A percentile compares a stretch with the other conserved stretches of the same genome.
Conservation (phyloP, 495 filamentous ascomycete genomes). For the Podospora sp. region DNA sequence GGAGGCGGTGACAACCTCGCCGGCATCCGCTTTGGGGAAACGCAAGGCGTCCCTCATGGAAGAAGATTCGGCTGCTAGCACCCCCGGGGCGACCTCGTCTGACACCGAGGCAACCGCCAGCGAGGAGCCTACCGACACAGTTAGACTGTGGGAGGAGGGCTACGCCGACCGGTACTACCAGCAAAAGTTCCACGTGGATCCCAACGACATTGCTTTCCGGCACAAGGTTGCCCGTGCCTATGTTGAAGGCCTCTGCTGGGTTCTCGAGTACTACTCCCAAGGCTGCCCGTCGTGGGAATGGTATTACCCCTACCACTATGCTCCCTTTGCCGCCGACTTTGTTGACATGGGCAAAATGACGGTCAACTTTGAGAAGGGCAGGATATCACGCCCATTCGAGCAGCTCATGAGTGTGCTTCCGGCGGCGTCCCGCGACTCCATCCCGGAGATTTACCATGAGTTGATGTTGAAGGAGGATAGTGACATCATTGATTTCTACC, state of each 20-base stretch:
- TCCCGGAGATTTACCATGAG: conserved; percentile 81
- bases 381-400: conserved; percentile 88
- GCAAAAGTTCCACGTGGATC: conserved; percentile 90
- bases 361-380: conserved; percentile 82
- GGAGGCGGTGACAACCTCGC: conserved; percentile 25
- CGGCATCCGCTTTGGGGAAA: conserved; percentile 53
- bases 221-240: conserved; percentile 91
- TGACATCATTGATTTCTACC: conserved; percentile 97
- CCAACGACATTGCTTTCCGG: conserved; percentile 80
- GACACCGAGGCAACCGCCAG: conserved; percentile 51
- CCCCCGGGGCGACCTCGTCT: conserved; percentile 44
- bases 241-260: conserved; percentile 97
- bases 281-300: conserved; percentile 98
- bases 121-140: conserved; percentile 72
- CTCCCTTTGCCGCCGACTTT: conserved; percentile 96
- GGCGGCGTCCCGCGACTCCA: conserved; percentile 86
- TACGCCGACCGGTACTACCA: conserved; percentile 97
- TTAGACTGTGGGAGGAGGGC: conserved; percentile 91
- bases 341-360: conserved; percentile 77
- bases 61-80: conserved; percentile 54
- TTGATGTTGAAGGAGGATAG: conserved; percentile 87
- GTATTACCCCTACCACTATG: conserved; percentile 99
- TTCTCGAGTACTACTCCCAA: conserved; percentile 97
- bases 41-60: conserved; percentile 63
- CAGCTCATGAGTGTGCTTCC: conserved; percentile 98